Evolutionary conservation across 495 filamentous ascomycete genomes (phyloP), one percentile per base, ranked within the genome.

Genomic region (Cercophora scortea): DNA sequence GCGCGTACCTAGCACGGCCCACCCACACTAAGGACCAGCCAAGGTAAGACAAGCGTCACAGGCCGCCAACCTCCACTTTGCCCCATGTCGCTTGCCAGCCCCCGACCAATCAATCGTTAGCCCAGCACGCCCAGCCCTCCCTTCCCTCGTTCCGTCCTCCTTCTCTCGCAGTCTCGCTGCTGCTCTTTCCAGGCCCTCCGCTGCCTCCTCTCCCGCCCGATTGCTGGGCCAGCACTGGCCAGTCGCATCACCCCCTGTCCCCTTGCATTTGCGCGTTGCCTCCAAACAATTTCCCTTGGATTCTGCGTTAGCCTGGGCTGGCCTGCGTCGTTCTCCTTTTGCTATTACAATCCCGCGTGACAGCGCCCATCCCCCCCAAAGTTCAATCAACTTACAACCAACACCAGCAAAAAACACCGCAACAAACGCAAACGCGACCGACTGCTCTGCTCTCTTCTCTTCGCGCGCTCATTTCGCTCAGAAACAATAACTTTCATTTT

Each of bases 261-360:
- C 56, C 65, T 57, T 68, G 61, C 59, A 60, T 58, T 62, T 59
- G 25, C 25, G 25, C 25, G 25, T 65, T 61, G 59, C 59, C 62
- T 63, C 57, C 45, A 63, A 61, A 57, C 60, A 63, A 64, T 62
- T 61, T 59, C 62, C 52, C 57, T 50, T 56, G 25, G 25, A 25
- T 25, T 25, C 42, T 45, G 47, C 9, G 36, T 38, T 38, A 11
- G 36, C 53, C 40, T 18, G 16, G n/a, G 42, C 17, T 18, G 16
- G n/a, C 4, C 17, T 17, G 15, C 42, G 16, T 42, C 42, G 35
- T 51, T 51, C 51, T 40, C 46, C 51, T 35, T 52, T 52, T 61
- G 55, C 51, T 56, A 60, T 65, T 69, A 57, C n/a, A 69, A 65
- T 64, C 57, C 53, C 58, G 54, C 64, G 63, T 60, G 61, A 64